Evolutionary conservation across 2,329 filamentous ascomycete species (phyloP).

Genomic region (Metarhizium album): DNA sequence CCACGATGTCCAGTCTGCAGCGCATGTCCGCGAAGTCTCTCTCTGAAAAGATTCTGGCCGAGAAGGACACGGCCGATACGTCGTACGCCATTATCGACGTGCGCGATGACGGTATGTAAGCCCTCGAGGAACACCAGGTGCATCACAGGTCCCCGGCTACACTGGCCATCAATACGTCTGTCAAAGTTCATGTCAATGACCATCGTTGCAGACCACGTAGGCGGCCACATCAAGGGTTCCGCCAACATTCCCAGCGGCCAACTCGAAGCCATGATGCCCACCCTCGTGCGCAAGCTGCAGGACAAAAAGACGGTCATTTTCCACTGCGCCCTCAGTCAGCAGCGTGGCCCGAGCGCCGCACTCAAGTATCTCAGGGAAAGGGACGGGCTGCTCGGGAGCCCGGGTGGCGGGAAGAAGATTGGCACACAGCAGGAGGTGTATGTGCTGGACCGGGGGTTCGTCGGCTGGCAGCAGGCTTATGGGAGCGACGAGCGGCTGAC

Average conservation of each 20-base stretch:
- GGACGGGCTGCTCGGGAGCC: slow-evolving; percentile 33
- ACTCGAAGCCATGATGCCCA: slow-evolving; percentile 68
- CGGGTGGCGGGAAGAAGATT: slow-evolving; percentile 18
- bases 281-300: slow-evolving; percentile 66
- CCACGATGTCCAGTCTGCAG: slow-evolving; percentile 51
- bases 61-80: slow-evolving; percentile 27
- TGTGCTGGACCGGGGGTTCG: slow-evolving; percentile 76
- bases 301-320: slow-evolving; percentile 82
- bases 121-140: not conserved
- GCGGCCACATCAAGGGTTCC: slow-evolving; percentile 75
- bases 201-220: slow-evolving; percentile 61
- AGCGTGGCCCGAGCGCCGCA: slow-evolving; percentile 78
- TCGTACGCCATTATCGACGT: slow-evolving; percentile 76
- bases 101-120: slow-evolving; percentile 59
- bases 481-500: slow-evolving; percentile 72
- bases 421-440: slow-evolving; percentile 56
- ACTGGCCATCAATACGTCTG: not conserved
- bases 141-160: not conserved
- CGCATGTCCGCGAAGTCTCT: slow-evolving; percentile 61
- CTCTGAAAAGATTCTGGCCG: slow-evolving; percentile 49
- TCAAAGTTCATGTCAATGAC: not conserved
- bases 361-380: slow-evolving; percentile 66
- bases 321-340: slow-evolving; percentile 86
- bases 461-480: slow-evolving; percentile 77
- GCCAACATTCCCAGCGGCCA: slow-evolving; percentile 63